Percentiles rank a stretch among this genome's conserved stretches.
These are phyloP conservation scores for Neofusicoccum umdonicola DNA, from an alignment of 2,329 filamentous ascomycete species.

Conservation along the genomic window DNA sequence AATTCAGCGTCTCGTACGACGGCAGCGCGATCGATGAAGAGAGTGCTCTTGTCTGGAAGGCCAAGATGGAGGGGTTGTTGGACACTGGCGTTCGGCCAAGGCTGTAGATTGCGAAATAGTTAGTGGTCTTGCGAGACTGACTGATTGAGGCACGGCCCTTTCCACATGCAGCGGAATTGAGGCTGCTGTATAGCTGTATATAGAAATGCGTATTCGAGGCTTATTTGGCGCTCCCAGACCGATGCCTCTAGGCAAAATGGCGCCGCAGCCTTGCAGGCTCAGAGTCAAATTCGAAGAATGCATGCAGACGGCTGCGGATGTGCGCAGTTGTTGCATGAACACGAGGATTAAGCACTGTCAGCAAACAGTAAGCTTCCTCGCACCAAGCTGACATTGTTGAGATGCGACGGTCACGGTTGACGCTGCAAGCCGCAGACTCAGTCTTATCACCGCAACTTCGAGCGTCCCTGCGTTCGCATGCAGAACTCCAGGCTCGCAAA, in stretches of 20 bases:
- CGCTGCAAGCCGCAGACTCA: background rate
- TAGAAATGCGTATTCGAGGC: background rate
- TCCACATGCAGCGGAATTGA: background rate
- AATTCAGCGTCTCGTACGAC: constrained; percentile 44
- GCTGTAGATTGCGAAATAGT: constrained; percentile 16
- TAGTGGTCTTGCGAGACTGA: background rate
- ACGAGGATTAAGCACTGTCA: background rate
- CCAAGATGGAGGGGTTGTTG: constrained; percentile 31
- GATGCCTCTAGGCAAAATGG: background rate
- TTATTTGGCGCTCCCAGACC: background rate
- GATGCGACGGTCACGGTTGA: background rate
- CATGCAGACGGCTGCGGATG: background rate
- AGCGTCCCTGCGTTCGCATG: too few relatives aligned
- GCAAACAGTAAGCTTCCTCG: background rate
- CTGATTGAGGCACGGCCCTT: background rate
- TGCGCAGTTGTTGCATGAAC: background rate
- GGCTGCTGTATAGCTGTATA: background rate
- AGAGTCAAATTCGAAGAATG: background rate
- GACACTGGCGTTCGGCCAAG: constrained; percentile 21
- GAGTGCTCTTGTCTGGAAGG: constrained; percentile 30
- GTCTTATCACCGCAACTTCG: background rate
- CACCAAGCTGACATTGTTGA: background rate
- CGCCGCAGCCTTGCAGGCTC: background rate
- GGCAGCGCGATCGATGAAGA: constrained; percentile 35
- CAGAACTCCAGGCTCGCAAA: background rate